Percentiles rank a stretch among this genome's conserved stretches.
phyloP scores from a whole-genome alignment of 192 early-diverging fungal species.

The Cetraspora pellucida region DNA sequence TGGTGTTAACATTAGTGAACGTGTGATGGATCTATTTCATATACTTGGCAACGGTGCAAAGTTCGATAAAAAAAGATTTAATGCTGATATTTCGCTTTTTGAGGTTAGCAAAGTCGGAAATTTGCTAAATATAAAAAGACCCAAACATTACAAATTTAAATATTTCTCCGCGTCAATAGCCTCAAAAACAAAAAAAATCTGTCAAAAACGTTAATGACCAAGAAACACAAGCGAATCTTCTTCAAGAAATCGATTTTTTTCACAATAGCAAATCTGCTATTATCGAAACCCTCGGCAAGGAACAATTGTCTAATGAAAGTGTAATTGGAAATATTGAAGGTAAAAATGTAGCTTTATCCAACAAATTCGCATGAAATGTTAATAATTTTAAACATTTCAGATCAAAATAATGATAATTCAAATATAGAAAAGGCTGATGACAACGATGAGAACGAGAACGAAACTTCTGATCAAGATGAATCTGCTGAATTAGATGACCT shows the following conservation, averaged over 20 bases:
- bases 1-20: too few species aligned
- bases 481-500: background rate
- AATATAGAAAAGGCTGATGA: constrained; percentile 12
- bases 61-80: constrained; percentile 84
- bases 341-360: background rate
- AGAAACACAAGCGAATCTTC: constrained; percentile 27
- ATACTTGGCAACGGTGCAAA: constrained; percentile 83
- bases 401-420: constrained; percentile 3
- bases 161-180: background rate
- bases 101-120: constrained; percentile 53
- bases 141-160: background rate
- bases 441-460: constrained; percentile 22
- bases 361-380: background rate
- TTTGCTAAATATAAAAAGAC: background rate
- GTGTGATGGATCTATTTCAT: constrained; percentile 73
- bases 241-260: constrained; percentile 53
- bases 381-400: background rate
- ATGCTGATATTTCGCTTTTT: constrained; percentile 80
- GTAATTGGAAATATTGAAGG: constrained; percentile 20
- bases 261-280: constrained; percentile 43
- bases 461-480: constrained; percentile 37
- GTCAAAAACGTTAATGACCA: constrained; percentile 34
- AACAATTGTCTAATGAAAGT: constrained; percentile 32
- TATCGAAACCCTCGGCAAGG: constrained; percentile 15
- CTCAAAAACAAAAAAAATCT: background rate